Evolutionary conservation across 306 rosid species (phyloP).

Genomic region (Trifolium pratense): DNA sequence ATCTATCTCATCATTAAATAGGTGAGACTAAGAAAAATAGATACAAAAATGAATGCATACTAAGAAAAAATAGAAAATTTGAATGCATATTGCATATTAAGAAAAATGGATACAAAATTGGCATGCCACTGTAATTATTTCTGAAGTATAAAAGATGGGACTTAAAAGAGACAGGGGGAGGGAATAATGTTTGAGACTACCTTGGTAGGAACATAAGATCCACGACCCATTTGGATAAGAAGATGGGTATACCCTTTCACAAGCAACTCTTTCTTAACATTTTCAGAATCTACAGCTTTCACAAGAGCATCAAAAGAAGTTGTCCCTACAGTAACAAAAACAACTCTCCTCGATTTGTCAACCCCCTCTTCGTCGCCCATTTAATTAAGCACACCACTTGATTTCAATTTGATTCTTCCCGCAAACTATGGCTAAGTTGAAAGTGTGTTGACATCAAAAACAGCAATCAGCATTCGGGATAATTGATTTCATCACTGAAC

Average conservation of each 20-base stretch:
- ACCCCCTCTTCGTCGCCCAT: not conserved
- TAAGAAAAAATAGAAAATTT: not conserved
- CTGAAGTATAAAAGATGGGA: not conserved
- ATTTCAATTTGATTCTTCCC: not conserved
- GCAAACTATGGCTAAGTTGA: not conserved
- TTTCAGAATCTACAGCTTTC: constrained; percentile 55
- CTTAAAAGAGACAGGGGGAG: not conserved
- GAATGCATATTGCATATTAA: no score
- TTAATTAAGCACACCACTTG: not conserved
- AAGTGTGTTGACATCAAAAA: not conserved
- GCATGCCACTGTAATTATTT: not conserved
- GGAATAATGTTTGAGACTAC: constrained; percentile 38
- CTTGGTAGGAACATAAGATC: constrained; percentile 75
- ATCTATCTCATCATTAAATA: not conserved
- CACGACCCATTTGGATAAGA: constrained; percentile 87
- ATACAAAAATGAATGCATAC: not conserved
- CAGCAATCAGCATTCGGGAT: not conserved
- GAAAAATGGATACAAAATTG: not conserved
- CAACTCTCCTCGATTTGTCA: constrained; percentile 41
- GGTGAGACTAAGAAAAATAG: not conserved
- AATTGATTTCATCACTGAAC: not conserved
- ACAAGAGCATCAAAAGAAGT: constrained; percentile 85
- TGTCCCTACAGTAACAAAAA: constrained; percentile 90
- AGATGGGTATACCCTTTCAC: constrained; percentile 76
- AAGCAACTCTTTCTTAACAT: constrained; percentile 59